Percentiles rank a stretch among this genome's conserved stretches.
phyloP scores from a whole-genome alignment of 352 stramenopile genomes.

The Phytophthora europaea region DNA sequence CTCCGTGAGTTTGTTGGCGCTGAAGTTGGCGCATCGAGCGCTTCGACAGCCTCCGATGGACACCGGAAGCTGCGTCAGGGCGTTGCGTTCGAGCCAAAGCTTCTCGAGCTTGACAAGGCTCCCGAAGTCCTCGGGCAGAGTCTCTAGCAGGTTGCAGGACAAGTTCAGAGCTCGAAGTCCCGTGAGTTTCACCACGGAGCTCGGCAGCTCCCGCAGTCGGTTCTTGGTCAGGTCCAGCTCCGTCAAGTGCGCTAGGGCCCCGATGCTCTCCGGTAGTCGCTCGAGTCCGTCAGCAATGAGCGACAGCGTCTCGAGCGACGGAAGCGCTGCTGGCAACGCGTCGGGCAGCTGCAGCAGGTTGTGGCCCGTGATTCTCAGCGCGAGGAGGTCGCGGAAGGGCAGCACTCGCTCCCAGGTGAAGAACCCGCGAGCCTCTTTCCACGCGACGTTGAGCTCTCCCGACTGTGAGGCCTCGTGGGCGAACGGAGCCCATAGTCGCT shows the following conservation, averaged over 20 bases:
- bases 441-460: constrained; percentile 76
- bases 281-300: constrained; percentile 63
- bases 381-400: constrained; percentile 50
- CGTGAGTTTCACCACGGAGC: constrained; percentile 55
- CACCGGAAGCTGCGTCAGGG: constrained; percentile 46
- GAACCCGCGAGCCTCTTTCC: constrained; percentile 63
- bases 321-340: constrained; percentile 36
- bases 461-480: constrained; percentile 40
- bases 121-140: constrained; percentile 56
- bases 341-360: constrained; percentile 44
- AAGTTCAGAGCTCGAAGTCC: constrained; percentile 54
- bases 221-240: constrained; percentile 79
- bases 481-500: constrained; percentile 65
- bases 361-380: constrained; percentile 65
- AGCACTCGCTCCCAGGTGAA: constrained; percentile 66
- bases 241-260: constrained; percentile 38
- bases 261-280: constrained; percentile 57
- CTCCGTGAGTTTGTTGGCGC: constrained; percentile 44
- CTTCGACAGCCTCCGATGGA: constrained; percentile 53
- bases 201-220: constrained; percentile 48
- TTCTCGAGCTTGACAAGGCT: constrained; percentile 44
- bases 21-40: constrained; percentile 55
- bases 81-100: constrained; percentile 67
- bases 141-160: constrained; percentile 61
- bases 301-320: constrained; percentile 54